A percentile compares a stretch with the other conserved stretches of the same genome.
Evolutionary conservation across 1,284 basidiomycete species (phyloP).

Genomic region (Moniliophthora roreri): DNA sequence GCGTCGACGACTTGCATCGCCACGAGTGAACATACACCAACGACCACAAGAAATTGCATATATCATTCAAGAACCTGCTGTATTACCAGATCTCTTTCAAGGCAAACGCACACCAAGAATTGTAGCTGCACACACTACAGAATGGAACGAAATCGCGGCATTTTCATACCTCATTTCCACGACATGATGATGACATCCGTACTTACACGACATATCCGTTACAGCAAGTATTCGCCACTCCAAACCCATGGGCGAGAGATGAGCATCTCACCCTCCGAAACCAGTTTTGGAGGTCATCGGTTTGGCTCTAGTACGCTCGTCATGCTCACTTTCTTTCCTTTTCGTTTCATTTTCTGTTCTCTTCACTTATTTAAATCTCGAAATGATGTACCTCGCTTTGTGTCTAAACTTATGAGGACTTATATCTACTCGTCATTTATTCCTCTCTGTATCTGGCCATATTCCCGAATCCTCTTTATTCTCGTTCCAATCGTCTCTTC

Average conservation of each 20-base stretch:
- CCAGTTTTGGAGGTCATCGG: too few relatives aligned
- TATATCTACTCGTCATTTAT: background rate
- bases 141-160: constrained; percentile 1
- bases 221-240: constrained; percentile 15
- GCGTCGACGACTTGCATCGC: too few relatives aligned
- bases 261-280: too few relatives aligned
- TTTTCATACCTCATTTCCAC: constrained; percentile 6
- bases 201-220: background rate
- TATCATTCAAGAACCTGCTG: too few relatives aligned
- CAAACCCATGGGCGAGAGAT: too few relatives aligned
- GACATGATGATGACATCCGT: background rate
- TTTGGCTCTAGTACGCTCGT: constrained; percentile 21
- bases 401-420: background rate
- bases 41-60: too few relatives aligned
- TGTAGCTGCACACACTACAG: too few relatives aligned
- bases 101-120: too few relatives aligned
- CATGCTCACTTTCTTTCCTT: background rate
- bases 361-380: background rate
- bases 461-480: constrained; percentile 16
- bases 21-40: too few relatives aligned
- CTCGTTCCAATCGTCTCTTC: constrained; percentile 1
- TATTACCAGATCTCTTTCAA: too few relatives aligned
- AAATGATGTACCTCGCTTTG: constrained; percentile 10
- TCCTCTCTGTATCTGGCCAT: constrained; percentile 10
- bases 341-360: background rate